Evolutionary conservation across 148 eudicot species (phyloP), one percentile per base, ranked within the genome.

Genomic region (Rhododendron mucronatum): DNA sequence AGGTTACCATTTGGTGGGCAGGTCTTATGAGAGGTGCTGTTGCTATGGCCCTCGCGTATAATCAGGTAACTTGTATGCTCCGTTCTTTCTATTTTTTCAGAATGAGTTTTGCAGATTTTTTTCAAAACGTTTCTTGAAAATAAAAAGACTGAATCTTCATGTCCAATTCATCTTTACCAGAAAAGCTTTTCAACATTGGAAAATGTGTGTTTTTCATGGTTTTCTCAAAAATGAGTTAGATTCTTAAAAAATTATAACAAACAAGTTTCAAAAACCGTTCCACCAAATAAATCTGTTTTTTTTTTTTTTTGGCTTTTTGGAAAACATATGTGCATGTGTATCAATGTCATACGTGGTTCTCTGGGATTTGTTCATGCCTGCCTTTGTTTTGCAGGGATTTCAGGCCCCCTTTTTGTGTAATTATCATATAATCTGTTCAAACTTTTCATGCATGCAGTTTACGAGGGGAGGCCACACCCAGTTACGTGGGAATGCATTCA

Each of bases 21-120:
- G 98, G 98, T 84, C 94, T 95, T 37, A 95, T 95, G 98, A 89
- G 98, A 84, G 98, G 96, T 47, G 98, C 96, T 80, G 98, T 95
- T 82, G 92, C 96, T 26, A 90, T 95, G 93, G 98, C 98, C 51
- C 95, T 95, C 81, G 95, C 98, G 74, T 95, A 95, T 87, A 95
- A 92, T 79, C 92, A 95, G 95, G 98, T 93, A 83, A 87, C 89
- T 71, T 82, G 45, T 37, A 11, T 80, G 13, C 55, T 18, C 10
- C 26, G 11, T 30, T 69, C 16, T 65, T 65, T 69, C 75, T 28
- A 13, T 28, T 3, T 65, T 69, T 69, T 69, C 75, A 69, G 18
- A 28, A 28, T 30, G 16, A 26, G 37, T 69, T 69, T 12, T 30
- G 37, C 75, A 26, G 18, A 30, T 28, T 23, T 23, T 63, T 23